These are phyloP conservation scores for Przewalskia tangutica DNA, from an alignment of 257 asterid species.

Conservation along the genomic window DNA sequence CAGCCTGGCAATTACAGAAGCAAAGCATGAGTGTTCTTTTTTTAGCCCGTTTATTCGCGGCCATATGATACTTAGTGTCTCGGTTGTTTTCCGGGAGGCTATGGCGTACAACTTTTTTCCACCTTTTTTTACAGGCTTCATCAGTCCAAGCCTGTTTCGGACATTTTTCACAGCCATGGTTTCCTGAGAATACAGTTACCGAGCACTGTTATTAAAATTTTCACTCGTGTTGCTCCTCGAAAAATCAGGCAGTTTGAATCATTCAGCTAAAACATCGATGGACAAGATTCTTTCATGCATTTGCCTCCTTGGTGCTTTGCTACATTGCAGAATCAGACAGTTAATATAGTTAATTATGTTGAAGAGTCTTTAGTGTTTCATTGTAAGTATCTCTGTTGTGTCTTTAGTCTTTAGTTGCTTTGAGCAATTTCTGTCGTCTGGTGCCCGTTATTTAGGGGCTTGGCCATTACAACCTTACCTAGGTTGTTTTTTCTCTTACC, in stretches of 20 bases:
- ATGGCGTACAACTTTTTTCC: constrained; percentile 9
- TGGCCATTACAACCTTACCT: constrained; percentile 4
- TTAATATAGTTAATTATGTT: not conserved
- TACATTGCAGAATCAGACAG: not conserved
- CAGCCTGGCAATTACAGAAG: not conserved
- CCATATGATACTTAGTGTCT: constrained; percentile 1
- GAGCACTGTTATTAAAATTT: not conserved
- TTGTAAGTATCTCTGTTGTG: not conserved
- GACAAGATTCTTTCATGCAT: not conserved
- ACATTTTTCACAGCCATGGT: constrained; percentile 10
- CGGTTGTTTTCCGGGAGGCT: constrained; percentile 10
- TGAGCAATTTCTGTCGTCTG: not conserved
- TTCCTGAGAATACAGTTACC: constrained; percentile 4
- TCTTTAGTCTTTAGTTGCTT: not conserved
- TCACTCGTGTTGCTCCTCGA: not conserved
- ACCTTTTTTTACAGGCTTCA: constrained; percentile 11
- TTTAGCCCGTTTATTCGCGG: not conserved
- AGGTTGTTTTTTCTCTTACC: not conserved
- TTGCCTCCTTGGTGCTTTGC: not conserved
- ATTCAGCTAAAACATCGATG: not conserved
- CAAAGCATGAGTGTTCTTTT: not conserved
- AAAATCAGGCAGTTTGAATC: not conserved
- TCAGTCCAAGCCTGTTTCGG: constrained; percentile 8
- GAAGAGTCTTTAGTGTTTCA: not conserved
- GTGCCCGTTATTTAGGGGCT: not conserved